Evolutionary conservation across 192 early-diverging fungal species (phyloP).

Genomic region (Phlyctochytrium arcticum): DNA sequence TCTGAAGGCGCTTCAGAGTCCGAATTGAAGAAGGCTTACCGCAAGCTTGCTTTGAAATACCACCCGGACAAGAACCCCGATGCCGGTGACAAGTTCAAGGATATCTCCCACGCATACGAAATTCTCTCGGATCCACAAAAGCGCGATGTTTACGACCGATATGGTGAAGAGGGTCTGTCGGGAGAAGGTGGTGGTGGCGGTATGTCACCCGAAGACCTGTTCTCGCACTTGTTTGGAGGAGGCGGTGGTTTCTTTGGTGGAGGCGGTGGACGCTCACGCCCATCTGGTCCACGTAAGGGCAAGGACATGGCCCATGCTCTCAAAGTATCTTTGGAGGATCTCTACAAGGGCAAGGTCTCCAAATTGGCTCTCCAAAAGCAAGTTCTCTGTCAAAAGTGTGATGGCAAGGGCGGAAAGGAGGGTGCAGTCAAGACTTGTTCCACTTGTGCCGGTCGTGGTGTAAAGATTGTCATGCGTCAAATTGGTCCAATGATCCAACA

Average conservation of each 20-base stretch:
- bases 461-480: conserved; percentile 85
- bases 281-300: conserved; percentile 83
- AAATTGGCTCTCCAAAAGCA: conserved; percentile 97
- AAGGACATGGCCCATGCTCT: conserved; percentile 90
- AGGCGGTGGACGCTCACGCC: conserved; percentile 60
- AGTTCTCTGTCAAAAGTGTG: conserved; percentile 85
- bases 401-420: conserved; percentile 93
- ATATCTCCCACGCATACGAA: conserved; percentile 98
- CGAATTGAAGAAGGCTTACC: conserved; percentile 97
- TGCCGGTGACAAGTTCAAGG: conserved; percentile 93
- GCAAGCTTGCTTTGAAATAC: conserved; percentile 93
- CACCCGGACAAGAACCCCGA: conserved; percentile 93
- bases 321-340: conserved; percentile 82
- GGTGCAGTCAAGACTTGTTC: conserved; percentile 78
- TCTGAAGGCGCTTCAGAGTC: conserved; percentile 65
- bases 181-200: conserved; percentile 71
- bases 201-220: conserved; percentile 89
- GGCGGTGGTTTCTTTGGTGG: conserved; percentile 61
- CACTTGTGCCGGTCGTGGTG: conserved; percentile 85
- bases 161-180: conserved; percentile 86
- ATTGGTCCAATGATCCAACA: conserved; percentile 99
- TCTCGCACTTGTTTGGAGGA: conserved; percentile 96
- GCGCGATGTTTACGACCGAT: conserved; percentile 89
- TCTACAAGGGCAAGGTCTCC: conserved; percentile 85
- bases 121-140: conserved; percentile 89